phyloP scores from a whole-genome alignment of 331 rosid genomes.

The Arachis monticola region DNA sequence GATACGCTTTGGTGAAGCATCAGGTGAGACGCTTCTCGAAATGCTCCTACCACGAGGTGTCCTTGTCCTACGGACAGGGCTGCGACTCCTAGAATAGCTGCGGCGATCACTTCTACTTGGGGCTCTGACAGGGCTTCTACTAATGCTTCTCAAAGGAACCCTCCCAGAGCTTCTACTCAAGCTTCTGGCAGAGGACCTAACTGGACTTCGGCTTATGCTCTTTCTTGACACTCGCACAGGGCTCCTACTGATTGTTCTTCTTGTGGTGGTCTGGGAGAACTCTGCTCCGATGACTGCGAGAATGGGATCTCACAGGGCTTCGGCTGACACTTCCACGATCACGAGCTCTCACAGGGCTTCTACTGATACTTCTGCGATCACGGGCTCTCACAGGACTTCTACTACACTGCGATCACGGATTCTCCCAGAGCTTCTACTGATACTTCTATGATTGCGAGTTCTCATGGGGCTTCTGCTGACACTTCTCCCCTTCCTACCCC shows the following conservation, averaged over 20 bases:
- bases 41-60: constrained; percentile 73
- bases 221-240: constrained; percentile 57
- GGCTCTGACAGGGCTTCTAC: constrained; percentile 44
- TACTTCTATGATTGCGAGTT: constrained; percentile 38
- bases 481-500: constrained; percentile 50
- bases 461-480: constrained; percentile 53
- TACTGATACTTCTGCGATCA: constrained; percentile 23
- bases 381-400: constrained; percentile 53
- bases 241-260: constrained; percentile 55
- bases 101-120: constrained; percentile 45
- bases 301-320: constrained; percentile 60
- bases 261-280: constrained; percentile 57
- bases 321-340: constrained; percentile 18
- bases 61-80: constrained; percentile 71
- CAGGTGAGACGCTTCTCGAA: constrained; percentile 88
- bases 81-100: constrained; percentile 85
- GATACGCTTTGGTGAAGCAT: constrained; percentile 82
- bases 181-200: constrained; percentile 66
- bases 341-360: too few relatives aligned
- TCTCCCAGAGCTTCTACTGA: constrained; percentile 43
- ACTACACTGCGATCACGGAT: constrained; percentile 19
- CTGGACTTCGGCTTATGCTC: constrained; percentile 73
- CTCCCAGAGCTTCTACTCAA: constrained; percentile 73
- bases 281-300: constrained; percentile 53
- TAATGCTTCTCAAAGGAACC: constrained; percentile 54